Base-by-base conservation (phyloP, 768 basidiomycete genomes). In the Agaricus bisporus region DNA sequence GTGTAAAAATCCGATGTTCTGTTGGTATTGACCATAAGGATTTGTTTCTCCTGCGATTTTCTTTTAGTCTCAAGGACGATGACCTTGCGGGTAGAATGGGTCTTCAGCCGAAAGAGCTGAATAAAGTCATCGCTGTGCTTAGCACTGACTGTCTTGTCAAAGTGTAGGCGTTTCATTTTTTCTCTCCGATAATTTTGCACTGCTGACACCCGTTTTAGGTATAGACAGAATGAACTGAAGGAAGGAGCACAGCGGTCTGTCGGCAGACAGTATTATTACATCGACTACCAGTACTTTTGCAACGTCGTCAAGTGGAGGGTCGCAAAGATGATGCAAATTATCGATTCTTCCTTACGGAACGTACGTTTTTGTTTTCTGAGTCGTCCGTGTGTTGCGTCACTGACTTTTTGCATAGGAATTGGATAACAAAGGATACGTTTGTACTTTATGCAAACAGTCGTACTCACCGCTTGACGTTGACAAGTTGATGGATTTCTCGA, bases 241-340 rank as follows among this genome's bases (percentile, higher is more conserved):
- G 91, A 93, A 66, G 89, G 88, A 48, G 88, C 88, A 41, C 87
- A 88, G 67, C 84, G 95, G 56, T 86, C 88, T 56, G 86, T 88
- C 56, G 88, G 87, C 58, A 85, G 87, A 62, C 87, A 91, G 63
- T 99, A 98, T 74, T 99, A 91, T 74, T 98, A 91, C 71, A 89
- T 99, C 66, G 87, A 99, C 72, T 94, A 95, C 69, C 83, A 92
- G 62, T 83, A 86, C 64, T 95, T 98, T 66, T 94, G 91, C 70
- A 94, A 98, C 68, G 94, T 98, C 43, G 90, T 95, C 69, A 98
- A 98, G 68, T 99, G 95, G 91, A 80, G 95, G 38, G 83, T 98
- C 50, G 91, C 91, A 4, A 88, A 90, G 65, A 94, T 98, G 91
- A 80, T 90, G 58, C 79, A 85, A 57, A 82, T 83, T 56, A 92